Conservation (phyloP, 768 basidiomycete genomes). For the Sistotremastrum suecicum region DNA sequence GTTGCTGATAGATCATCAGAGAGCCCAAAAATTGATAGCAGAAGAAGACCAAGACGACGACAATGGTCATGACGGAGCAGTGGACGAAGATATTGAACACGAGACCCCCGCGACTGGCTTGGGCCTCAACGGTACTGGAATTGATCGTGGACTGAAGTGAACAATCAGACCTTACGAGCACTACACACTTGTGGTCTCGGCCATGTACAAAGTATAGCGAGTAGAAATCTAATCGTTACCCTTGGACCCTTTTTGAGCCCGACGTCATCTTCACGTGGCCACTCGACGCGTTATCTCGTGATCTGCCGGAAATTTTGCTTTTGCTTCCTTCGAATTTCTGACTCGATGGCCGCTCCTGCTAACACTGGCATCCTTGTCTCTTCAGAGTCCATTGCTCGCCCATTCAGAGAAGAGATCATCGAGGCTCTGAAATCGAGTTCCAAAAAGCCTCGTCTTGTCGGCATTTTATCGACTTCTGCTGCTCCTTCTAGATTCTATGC, state of each 20-base stretch:
- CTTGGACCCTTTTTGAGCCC: no score
- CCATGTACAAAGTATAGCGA: no score
- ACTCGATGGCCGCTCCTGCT: not conserved
- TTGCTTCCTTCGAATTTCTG: no score
- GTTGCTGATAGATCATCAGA: conserved; percentile 25
- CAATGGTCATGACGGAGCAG: conserved; percentile 9
- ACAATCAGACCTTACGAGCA: no score
- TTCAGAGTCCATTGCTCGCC: conserved; percentile 58
- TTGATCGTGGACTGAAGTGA: no score
- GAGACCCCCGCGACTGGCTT: conserved; percentile 11
- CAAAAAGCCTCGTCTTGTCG: conserved; percentile 63
- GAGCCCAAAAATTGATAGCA: conserved; percentile 46
- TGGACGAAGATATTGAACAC: conserved; percentile 14
- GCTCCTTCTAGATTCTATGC: conserved; percentile 73
- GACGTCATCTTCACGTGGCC: no score
- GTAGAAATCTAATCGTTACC: no score
- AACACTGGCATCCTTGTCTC: conserved; percentile 48
- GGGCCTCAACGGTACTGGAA: conserved; percentile 1
- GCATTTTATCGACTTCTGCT: conserved; percentile 77
- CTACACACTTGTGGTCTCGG: no score
- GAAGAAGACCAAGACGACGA: conserved; percentile 44
- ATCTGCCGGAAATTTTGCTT: not conserved
- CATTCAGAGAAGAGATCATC: conserved; percentile 61
- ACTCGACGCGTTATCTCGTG: no score
- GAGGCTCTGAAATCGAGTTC: conserved; percentile 21